Base-by-base conservation (phyloP, 1,139 yeast species). In the Lodderomyces orthopsilosis region DNA sequence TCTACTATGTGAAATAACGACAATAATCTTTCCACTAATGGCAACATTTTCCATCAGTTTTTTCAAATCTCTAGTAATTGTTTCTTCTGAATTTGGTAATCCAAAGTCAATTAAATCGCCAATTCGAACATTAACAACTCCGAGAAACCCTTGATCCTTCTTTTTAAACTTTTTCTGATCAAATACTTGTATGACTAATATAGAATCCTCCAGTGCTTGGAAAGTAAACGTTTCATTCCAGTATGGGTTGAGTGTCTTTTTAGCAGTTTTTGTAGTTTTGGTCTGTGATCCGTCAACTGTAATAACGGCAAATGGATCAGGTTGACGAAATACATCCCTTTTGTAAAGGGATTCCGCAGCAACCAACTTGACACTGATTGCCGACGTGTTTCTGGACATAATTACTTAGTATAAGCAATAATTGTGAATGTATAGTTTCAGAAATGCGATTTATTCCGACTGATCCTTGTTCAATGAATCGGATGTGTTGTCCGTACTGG, bases 131-230 rank as follows among this genome's bases (percentile, higher is more conserved):
- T 93, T 94, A 47, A 94, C 94, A 17, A 93, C 98, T 46, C 99
- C 99, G 42, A 93, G 73, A 56, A 93, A 93, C n/a, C 98, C 98
- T 65, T 93, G 98, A 62, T 93, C 98, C 77, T 90, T 91, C 83
- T 90, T 90, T 63, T 93, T 93, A 70, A 93, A 93, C 66, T 93
- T 93, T 62, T 90, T 91, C 65, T 91, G 98, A 63, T 93, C 98
- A 66, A 94, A 93, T 13, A 93, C 94, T 64, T 93, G 98, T 50
- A 93, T 83, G 7, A 94, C 96, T 46, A 93, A 73, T 38, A 91
- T 88, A 15, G 95, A 85, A 55, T 87, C 86, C 57, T 90, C 96
- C 51, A 76, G 77, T 23, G 93, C 94, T 53, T 80, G 82, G 61
- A 70, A 68, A 78, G 80, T 80, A 61, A 93, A 94, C 5, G 87